Evolutionary conservation across 2,329 filamentous ascomycete species (phyloP).

Genomic region (Paracoccidioides brasiliensis): DNA sequence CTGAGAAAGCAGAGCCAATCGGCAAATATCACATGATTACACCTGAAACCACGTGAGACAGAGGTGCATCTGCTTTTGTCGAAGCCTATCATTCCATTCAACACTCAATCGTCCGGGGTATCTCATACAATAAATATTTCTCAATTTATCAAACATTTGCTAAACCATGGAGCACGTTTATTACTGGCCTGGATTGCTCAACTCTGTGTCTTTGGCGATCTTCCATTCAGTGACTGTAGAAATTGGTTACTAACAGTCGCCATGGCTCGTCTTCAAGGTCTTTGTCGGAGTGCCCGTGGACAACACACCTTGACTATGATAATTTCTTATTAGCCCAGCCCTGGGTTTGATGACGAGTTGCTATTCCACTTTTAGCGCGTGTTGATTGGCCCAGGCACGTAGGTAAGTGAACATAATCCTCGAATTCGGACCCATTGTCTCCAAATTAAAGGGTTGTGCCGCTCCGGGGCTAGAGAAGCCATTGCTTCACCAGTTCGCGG

Average conservation of each 20-base stretch:
- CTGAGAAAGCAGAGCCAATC: neutral
- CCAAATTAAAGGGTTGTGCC: slow-evolving; percentile 1
- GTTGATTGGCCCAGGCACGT: neutral
- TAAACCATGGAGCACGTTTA: too few relatives aligned
- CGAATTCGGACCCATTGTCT: neutral
- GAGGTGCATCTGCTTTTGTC: neutral
- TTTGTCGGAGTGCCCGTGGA: neutral
- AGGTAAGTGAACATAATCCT: neutral
- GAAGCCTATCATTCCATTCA: too few relatives aligned
- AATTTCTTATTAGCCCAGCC: neutral
- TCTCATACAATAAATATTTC: too few relatives aligned
- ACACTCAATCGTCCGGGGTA: too few relatives aligned
- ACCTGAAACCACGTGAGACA: neutral
- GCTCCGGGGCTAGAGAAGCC: neutral
- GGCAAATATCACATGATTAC: neutral
- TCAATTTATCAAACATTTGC: too few relatives aligned
- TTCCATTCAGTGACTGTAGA: too few relatives aligned
- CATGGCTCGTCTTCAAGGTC: too few relatives aligned
- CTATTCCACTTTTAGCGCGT: neutral
- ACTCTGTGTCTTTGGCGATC: too few relatives aligned
- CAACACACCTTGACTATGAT: neutral
- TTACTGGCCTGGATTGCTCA: too few relatives aligned
- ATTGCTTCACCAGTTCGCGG: neutral
- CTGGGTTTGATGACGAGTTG: neutral
- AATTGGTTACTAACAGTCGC: too few relatives aligned